Evolutionary conservation across 371 early-diverging fungal species (phyloP).

Genomic region (Rhizomucor pusillus): DNA sequence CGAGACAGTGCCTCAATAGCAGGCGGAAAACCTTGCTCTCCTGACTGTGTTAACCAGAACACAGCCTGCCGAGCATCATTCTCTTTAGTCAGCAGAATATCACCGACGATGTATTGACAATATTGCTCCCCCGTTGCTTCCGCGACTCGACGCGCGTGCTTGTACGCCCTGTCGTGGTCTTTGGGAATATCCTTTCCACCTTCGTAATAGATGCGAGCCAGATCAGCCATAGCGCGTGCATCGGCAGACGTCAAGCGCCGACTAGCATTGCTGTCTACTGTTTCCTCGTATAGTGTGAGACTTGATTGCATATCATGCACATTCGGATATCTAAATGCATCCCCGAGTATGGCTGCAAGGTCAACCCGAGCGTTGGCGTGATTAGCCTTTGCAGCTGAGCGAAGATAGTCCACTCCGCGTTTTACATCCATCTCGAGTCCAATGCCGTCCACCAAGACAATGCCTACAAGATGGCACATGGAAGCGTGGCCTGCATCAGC

Average conservation of each 20-base stretch:
- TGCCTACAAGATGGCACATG: constrained; percentile 28
- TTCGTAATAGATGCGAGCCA: constrained; percentile 45
- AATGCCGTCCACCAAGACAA: constrained; percentile 35
- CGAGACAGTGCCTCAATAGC: constrained; percentile 41
- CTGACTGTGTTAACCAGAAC: constrained; percentile 47
- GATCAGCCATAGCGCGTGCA: constrained; percentile 35
- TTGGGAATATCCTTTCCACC: constrained; percentile 30
- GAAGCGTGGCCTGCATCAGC: constrained; percentile 14
- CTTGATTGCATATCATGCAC: constrained; percentile 37
- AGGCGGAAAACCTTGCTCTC: constrained; percentile 43
- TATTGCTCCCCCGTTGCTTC: constrained; percentile 42
- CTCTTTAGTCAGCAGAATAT: constrained; percentile 25
- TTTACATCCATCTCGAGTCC: constrained; percentile 26
- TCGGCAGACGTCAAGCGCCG: constrained; percentile 21
- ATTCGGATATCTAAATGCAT: constrained; percentile 38
- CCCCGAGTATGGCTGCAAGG: constrained; percentile 37
- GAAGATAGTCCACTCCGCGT: constrained; percentile 24
- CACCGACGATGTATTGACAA: constrained; percentile 50
- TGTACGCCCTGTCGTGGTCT: constrained; percentile 40
- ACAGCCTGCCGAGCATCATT: constrained; percentile 38
- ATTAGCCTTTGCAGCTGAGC: constrained; percentile 24
- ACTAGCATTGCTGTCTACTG: constrained; percentile 10
- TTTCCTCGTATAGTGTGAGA: constrained; percentile 28
- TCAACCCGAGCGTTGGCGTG: constrained; percentile 38
- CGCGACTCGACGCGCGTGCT: constrained; percentile 40